Evolutionary conservation across 2,329 filamentous ascomycete species (phyloP).

Genomic region (Onygenales sp.): DNA sequence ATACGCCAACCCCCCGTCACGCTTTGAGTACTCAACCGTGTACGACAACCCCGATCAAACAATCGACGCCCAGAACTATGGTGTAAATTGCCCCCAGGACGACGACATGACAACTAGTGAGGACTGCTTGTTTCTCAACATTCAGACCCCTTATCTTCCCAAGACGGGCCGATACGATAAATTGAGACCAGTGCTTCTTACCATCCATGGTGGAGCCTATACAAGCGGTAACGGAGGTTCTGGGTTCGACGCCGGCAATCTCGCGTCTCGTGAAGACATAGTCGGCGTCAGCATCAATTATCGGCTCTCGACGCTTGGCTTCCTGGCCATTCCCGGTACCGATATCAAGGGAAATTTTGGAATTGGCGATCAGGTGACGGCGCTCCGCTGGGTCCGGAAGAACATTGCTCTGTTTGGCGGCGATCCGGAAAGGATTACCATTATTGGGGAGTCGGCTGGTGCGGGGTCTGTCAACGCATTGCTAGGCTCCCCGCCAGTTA

Average conservation of each 20-base stretch:
- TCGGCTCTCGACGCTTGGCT: conserved; percentile 36
- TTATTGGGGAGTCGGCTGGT: conserved; percentile 42
- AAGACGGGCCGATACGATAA: not conserved
- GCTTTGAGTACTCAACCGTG: not conserved
- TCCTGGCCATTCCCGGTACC: conserved; percentile 40
- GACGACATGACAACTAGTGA: not conserved
- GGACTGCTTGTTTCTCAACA: not conserved
- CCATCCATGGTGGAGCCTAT: conserved; percentile 46
- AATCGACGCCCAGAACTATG: not conserved
- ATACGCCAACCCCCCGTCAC: not conserved
- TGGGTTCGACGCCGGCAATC: conserved; percentile 36
- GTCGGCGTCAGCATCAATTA: conserved; percentile 42
- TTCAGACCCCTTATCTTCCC: not conserved
- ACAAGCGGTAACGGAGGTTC: conserved; percentile 42
- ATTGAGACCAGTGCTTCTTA: conserved; percentile 38
- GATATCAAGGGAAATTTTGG: conserved; percentile 39
- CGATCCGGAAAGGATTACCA: conserved; percentile 29
- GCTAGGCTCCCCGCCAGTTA: conserved; percentile 9
- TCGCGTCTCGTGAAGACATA: conserved; percentile 24
- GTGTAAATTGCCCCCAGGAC: not conserved
- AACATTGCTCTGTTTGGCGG: conserved; percentile 35
- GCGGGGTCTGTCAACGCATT: conserved; percentile 5
- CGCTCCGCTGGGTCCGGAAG: conserved; percentile 30
- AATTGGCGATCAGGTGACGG: conserved; percentile 39
- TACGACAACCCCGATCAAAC: not conserved